Evolutionary conservation across 345 rosid species (phyloP), one percentile per base, ranked within the genome.

Genomic region (Odontarrhena argentea): DNA sequence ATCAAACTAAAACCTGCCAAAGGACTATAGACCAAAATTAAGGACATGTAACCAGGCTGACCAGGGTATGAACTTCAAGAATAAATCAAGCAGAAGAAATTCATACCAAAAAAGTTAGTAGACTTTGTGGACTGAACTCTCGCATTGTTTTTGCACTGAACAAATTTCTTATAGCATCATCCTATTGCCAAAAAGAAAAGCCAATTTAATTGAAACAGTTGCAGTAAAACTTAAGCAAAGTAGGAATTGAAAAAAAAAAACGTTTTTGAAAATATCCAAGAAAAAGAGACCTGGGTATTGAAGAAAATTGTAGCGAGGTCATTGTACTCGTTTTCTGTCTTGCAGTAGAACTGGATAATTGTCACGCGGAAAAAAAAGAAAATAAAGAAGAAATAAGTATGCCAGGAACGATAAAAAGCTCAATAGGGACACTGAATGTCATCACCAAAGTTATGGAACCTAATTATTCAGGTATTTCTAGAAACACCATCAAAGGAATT

Each of bases 261-360:
- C 22, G 22, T 18, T 6, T 43, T 22, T 8, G 18, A 18, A 35
- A 26, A 55, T 9, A 50, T 32, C 43, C 15, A 7, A 24, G 63
- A 54, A 51, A 14, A 40, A 6, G 49, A 62, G 36, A 93, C 98
- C 98, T 94, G 97, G 36, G 99, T 91, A 49, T 94, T 94, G 81
- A 94, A 94, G 87, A 94, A 94, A 71, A 91, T 88, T 22, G 99
- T 94, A 9, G 96, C 99, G 57, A 94, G 99, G 77, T 91, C 99
- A 69, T 91, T 94, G 81, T 94, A 94, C 65, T 91, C 97, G 8
- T 80, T 87, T 26, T 79, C 80, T 45, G 82, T 83, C 69, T 92
- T 79, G 82, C 99, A 94, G 75, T 83, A 94, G 74, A 94, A 94
- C 97, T 94, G 86, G 49, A 13, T 65, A 22, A 36, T 52, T 41